phyloP scores from a whole-genome alignment of 306 rosid species.

The Bauhinia variegata region DNA sequence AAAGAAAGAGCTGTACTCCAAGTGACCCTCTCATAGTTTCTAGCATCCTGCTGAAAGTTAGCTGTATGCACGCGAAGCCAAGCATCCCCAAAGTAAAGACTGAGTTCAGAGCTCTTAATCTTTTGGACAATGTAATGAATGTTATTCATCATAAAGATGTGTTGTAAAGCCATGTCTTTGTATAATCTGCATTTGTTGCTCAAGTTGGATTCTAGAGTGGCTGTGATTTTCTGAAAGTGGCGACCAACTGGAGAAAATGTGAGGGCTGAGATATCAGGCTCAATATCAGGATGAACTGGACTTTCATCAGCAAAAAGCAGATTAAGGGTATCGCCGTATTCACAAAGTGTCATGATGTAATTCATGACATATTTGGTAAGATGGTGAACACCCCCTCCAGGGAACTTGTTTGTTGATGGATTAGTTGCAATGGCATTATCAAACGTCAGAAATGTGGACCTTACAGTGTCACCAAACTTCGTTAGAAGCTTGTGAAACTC shows the following conservation, averaged over 20 bases:
- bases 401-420: conserved; percentile 41
- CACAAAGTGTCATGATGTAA: conserved; percentile 47
- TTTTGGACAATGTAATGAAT: conserved; percentile 65
- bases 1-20: conserved; percentile 52
- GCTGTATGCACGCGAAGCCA: conserved; percentile 58
- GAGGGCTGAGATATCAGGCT: conserved; percentile 3
- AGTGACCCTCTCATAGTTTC: conserved; percentile 47
- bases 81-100: conserved; percentile 45
- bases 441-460: conserved; percentile 52
- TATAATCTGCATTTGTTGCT: conserved; percentile 52
- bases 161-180: conserved; percentile 55
- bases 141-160: conserved; percentile 71
- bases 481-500: conserved; percentile 53
- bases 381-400: conserved; percentile 66
- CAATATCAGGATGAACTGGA: conserved; percentile 7
- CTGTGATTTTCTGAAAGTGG: conserved; percentile 44
- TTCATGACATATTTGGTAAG: conserved; percentile 72
- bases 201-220: conserved; percentile 56
- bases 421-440: conserved; percentile 48
- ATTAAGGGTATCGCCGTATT: conserved; percentile 44
- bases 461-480: conserved; percentile 43
- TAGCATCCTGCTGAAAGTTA: conserved; percentile 44
- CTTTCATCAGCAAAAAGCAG: conserved; percentile 46
- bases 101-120: conserved; percentile 49
- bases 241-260: conserved; percentile 42